A percentile compares a stretch with the other conserved stretches of the same genome.
These are phyloP conservation scores for Debaryomyces prosopidis DNA, from an alignment of 805 yeast species.

Conservation along the genomic window DNA sequence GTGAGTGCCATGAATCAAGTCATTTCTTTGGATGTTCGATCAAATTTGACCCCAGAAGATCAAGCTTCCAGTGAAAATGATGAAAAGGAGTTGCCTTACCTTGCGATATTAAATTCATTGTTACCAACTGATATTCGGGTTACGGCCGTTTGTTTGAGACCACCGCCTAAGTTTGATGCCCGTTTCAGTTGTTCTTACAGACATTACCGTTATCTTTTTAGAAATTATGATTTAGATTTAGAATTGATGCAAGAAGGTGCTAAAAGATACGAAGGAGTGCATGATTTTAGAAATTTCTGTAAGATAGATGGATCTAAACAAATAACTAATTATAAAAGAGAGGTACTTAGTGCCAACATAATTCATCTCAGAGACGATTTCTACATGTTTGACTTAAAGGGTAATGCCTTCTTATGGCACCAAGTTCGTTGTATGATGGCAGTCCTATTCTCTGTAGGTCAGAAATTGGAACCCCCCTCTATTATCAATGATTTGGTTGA, in stretches of 20 bases:
- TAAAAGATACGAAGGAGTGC: slow-evolving; percentile 59
- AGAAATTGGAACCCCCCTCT: slow-evolving; percentile 61
- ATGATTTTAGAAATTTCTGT: slow-evolving; percentile 94
- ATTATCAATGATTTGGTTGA: slow-evolving; percentile 63
- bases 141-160: slow-evolving; percentile 80
- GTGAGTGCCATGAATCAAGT: slow-evolving; percentile 97
- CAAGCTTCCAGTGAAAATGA: slow-evolving; percentile 61
- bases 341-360: slow-evolving; percentile 55
- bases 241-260: slow-evolving; percentile 73
- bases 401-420: slow-evolving; percentile 95
- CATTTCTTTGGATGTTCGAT: slow-evolving; percentile 74
- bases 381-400: slow-evolving; percentile 74
- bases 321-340: slow-evolving; percentile 73
- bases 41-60: slow-evolving; percentile 62
- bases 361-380: slow-evolving; percentile 41
- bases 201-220: slow-evolving; percentile 83
- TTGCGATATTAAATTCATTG: slow-evolving; percentile 69
- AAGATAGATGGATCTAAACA: slow-evolving; percentile 94
- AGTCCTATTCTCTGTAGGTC: slow-evolving; percentile 76
- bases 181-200: slow-evolving; percentile 86
- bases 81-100: slow-evolving; percentile 69
- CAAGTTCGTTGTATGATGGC: slow-evolving; percentile 97
- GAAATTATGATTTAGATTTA: slow-evolving; percentile 55
- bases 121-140: slow-evolving; percentile 81
- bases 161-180: slow-evolving; percentile 84